These are phyloP conservation scores for Simplicillium sp. DNA, from an alignment of 2,329 filamentous ascomycete genomes.

Conservation along the genomic window DNA sequence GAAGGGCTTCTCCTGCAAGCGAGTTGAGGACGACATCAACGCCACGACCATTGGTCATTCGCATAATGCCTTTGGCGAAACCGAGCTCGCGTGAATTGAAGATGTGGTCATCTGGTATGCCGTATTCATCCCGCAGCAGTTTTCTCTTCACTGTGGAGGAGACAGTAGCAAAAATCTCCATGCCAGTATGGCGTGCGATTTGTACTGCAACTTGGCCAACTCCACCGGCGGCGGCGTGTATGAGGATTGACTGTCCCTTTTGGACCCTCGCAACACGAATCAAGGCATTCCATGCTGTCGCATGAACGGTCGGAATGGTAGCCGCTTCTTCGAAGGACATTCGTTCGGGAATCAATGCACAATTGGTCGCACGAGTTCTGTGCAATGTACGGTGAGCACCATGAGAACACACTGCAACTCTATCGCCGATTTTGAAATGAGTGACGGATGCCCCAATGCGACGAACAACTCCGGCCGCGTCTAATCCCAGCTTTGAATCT, in stretches of 20 bases:
- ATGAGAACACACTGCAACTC: not conserved
- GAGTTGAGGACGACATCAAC: slow-evolving; percentile 20
- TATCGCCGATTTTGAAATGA: not conserved
- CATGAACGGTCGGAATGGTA: not conserved
- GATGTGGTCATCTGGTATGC: slow-evolving; percentile 1
- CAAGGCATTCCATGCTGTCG: not conserved
- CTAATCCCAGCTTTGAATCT: not conserved
- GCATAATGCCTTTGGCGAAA: slow-evolving; percentile 9
- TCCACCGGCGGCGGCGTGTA: not conserved
- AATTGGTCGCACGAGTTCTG: too few relatives aligned
- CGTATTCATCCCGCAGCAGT: not conserved
- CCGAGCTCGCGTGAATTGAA: slow-evolving; percentile 5
- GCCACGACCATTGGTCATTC: slow-evolving; percentile 12
- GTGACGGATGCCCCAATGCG: not conserved
- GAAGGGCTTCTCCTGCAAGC: slow-evolving; percentile 12
- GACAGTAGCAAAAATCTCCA: not conserved
- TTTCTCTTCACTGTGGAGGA: not conserved
- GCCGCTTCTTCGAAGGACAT: not conserved
- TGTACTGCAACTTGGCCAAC: not conserved
- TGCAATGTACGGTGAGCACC: not conserved
- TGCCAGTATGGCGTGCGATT: not conserved
- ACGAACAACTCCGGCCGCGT: not conserved
- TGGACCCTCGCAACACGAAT: not conserved
- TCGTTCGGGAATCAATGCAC: not conserved
- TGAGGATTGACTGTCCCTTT: not conserved